Conservation (phyloP, 371 early-diverging fungal genomes). For the Haplosporangium sp. region DNA sequence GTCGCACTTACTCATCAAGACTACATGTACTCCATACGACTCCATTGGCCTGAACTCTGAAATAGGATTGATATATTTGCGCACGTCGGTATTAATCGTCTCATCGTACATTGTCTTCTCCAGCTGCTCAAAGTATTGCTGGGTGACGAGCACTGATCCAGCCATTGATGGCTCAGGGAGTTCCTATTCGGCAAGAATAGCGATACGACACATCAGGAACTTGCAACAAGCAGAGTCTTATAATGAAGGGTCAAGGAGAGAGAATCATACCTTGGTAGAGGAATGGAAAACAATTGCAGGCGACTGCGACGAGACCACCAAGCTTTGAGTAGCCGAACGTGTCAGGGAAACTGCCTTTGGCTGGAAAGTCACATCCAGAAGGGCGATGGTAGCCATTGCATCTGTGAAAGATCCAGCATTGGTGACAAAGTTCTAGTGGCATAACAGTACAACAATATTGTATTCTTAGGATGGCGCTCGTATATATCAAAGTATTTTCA, state of each 20-base stretch:
- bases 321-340: conserved; percentile 25
- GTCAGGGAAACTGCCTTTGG: conserved; percentile 35
- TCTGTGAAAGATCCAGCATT: conserved; percentile 56
- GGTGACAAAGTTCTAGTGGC: conserved; percentile 58
- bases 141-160: conserved; percentile 42
- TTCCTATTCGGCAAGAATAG: conserved; percentile 11
- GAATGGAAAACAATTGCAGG: conserved; percentile 63
- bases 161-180: conserved; percentile 13
- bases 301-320: conserved; percentile 46
- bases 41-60: conserved; percentile 39
- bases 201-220: not conserved
- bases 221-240: not conserved
- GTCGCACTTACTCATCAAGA: conserved; percentile 42
- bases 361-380: conserved; percentile 61
- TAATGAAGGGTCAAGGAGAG: too few relatives aligned
- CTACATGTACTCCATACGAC: conserved; percentile 45
- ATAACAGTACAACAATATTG: too few relatives aligned
- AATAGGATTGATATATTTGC: conserved; percentile 30
- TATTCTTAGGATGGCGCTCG: too few relatives aligned
- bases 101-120: conserved; percentile 39
- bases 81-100: conserved; percentile 11
- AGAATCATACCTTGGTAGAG: conserved; percentile 38
- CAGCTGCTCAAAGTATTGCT: conserved; percentile 40
- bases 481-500: too few relatives aligned
- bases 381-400: conserved; percentile 59